phyloP scores from a whole-genome alignment of 345 rosid species.

The Sisymbrium irio region DNA sequence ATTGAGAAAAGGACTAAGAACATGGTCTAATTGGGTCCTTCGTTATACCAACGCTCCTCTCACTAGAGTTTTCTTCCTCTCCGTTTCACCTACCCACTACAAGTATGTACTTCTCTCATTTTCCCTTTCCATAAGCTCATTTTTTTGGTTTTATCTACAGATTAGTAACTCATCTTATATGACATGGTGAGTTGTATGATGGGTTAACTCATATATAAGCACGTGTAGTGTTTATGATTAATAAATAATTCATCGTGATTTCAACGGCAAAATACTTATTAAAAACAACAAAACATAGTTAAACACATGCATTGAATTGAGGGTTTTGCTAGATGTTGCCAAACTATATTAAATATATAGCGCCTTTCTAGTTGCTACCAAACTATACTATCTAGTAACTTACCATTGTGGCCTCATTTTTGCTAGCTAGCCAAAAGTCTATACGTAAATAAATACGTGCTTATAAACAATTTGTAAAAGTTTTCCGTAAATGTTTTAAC shows the following conservation, averaged over 20 bases:
- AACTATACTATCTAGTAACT: neutral
- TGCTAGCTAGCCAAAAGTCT: conserved; percentile 3
- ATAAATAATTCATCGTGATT: neutral
- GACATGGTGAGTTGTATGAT: neutral
- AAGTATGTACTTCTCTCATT: conserved; percentile 41
- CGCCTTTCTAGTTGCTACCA: conserved; percentile 15
- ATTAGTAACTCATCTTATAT: neutral
- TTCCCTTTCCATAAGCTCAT: neutral
- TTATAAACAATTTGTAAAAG: no score
- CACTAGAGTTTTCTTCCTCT: conserved; percentile 70
- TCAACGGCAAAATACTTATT: neutral
- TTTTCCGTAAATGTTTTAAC: no score
- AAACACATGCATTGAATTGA: conserved; percentile 23
- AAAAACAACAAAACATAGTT: neutral
- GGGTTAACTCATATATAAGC: neutral
- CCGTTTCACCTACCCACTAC: conserved; percentile 92
- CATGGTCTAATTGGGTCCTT: conserved; percentile 90
- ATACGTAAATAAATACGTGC: neutral
- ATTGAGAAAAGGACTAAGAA: conserved; percentile 66
- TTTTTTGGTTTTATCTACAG: neutral
- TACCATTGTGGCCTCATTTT: conserved; percentile 16
- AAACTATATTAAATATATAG: conserved; percentile 8
- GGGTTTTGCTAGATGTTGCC: conserved; percentile 13
- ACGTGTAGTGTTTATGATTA: conserved; percentile 4
- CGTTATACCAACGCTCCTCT: conserved; percentile 45